Conservation (phyloP, 148 eudicot species). For the Persicaria maculosa region DNA sequence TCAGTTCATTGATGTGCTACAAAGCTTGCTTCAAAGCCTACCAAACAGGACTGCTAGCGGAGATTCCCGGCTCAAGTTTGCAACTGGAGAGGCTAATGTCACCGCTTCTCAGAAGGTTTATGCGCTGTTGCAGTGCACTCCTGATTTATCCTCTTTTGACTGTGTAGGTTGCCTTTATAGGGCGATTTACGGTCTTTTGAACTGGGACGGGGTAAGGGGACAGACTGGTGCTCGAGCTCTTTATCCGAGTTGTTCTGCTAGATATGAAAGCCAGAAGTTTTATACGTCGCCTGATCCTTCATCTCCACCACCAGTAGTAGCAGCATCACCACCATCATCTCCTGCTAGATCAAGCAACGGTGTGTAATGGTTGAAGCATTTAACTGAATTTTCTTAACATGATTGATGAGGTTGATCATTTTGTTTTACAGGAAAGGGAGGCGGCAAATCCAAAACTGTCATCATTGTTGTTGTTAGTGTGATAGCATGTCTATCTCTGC, state of each 20-base stretch:
- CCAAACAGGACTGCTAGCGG: conserved; percentile 17
- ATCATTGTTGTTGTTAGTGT: conserved; percentile 3
- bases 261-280: not conserved
- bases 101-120: conserved; percentile 7
- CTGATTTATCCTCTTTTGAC: conserved; percentile 10
- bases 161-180: conserved; percentile 21
- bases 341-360: not conserved
- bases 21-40: not conserved
- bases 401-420: not conserved
- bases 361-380: not conserved
- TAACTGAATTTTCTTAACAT: not conserved
- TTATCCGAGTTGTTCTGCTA: not conserved
- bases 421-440: not conserved
- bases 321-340: not conserved
- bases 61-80: conserved; percentile 21
- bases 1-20: not conserved
- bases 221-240: not conserved
- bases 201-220: not conserved
- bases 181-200: not conserved
- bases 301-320: not conserved
- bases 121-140: conserved; percentile 25
- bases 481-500: not conserved
- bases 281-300: not conserved
- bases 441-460: not conserved
- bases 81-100: conserved; percentile 16